Conservation (phyloP, 208 protist species). For the Leishmania gerbilli region DNA sequence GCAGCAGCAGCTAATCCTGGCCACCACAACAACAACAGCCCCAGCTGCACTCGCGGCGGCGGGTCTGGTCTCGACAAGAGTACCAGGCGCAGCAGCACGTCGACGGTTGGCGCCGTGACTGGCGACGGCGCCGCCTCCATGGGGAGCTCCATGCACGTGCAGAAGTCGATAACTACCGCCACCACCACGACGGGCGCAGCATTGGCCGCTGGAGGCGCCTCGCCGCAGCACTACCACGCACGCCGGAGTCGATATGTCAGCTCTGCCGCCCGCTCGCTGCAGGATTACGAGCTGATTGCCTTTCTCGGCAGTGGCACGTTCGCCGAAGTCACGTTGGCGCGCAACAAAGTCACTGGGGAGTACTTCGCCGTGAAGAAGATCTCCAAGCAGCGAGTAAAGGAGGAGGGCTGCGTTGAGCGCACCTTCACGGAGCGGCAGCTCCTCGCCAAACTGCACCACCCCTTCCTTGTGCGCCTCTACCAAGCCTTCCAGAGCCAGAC, state of each 20-base stretch:
- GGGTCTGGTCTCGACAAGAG: background rate
- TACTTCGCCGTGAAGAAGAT: constrained; percentile 91
- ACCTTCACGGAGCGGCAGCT: constrained; percentile 90
- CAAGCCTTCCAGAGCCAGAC: constrained; percentile 84
- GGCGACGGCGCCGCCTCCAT: background rate
- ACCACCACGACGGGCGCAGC: background rate
- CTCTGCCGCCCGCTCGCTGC: constrained; percentile 79
- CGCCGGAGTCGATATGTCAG: constrained; percentile 28
- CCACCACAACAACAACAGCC: background rate
- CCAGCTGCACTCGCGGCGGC: background rate
- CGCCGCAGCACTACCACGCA: background rate
- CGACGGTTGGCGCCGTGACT: background rate
- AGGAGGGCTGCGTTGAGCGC: constrained; percentile 77
- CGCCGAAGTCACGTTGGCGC: constrained; percentile 86
- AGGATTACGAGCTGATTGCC: constrained; percentile 86
- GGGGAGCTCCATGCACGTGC: background rate
- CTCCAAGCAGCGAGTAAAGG: constrained; percentile 78
- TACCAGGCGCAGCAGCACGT: background rate
- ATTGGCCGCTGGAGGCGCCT: background rate
- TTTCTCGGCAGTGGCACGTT: constrained; percentile 86
- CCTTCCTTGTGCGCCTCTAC: constrained; percentile 81
- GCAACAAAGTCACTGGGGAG: constrained; percentile 59
- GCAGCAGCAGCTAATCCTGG: constrained; percentile 7
- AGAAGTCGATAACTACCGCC: background rate
- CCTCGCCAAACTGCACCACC: constrained; percentile 73